A percentile compares a stretch with the other conserved stretches of the same genome.
Evolutionary conservation across 805 yeast genomes (phyloP).

Genomic region (Zygotorulaspora florentina): DNA sequence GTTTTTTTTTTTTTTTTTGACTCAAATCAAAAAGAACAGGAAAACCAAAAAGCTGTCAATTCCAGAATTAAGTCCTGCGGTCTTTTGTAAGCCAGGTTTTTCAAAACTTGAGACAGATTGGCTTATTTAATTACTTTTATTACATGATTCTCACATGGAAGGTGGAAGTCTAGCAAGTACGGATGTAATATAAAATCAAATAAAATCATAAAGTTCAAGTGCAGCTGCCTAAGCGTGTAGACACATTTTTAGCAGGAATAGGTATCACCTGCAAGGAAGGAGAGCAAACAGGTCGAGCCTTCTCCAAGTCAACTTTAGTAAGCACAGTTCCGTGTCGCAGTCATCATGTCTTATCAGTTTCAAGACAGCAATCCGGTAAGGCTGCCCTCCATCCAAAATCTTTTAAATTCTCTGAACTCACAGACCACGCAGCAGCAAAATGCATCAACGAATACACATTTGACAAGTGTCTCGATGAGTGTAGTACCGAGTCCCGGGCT

Average conservation of each 20-base stretch:
- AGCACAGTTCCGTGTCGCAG: background rate
- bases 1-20: background rate
- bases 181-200: background rate
- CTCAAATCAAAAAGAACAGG: background rate
- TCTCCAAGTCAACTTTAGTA: no score
- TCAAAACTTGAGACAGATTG: background rate
- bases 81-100: background rate
- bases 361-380: slow-evolving; percentile 10
- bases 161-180: background rate
- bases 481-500: slow-evolving; percentile 17
- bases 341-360: background rate
- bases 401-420: slow-evolving; percentile 11
- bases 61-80: background rate
- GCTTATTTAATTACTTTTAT: background rate
- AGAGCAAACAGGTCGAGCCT: no score
- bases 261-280: no score
- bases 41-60: background rate
- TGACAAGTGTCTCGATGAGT: slow-evolving; percentile 20
- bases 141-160: background rate
- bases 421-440: background rate
- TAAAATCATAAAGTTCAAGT: background rate
- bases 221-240: background rate
- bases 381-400: slow-evolving; percentile 17
- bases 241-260: no score
- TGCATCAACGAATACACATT: background rate